phyloP scores from a whole-genome alignment of 805 yeast genomes.

The Starmerella stigmatis region DNA sequence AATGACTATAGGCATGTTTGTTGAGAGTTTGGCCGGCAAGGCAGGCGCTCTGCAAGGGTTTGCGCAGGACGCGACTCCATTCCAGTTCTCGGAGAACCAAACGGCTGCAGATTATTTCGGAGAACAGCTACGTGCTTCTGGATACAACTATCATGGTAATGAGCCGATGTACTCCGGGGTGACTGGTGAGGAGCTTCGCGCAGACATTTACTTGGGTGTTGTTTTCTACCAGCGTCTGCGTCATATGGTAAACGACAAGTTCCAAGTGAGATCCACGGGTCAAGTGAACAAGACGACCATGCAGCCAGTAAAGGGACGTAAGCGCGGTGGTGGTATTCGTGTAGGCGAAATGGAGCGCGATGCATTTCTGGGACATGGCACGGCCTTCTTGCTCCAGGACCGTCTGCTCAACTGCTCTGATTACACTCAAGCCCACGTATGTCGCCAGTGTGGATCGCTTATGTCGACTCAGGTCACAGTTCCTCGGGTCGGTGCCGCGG shows the following conservation, averaged over 20 bases:
- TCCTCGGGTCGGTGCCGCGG: slow-evolving; percentile 75
- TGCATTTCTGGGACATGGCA: slow-evolving; percentile 96
- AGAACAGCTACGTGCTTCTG: slow-evolving; percentile 75
- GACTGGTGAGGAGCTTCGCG: slow-evolving; percentile 94
- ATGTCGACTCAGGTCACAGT: slow-evolving; percentile 83
- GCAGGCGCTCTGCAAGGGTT: slow-evolving; percentile 97
- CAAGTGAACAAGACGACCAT: slow-evolving; percentile 93
- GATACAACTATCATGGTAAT: slow-evolving; percentile 95
- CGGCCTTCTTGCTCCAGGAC: slow-evolving; percentile 88
- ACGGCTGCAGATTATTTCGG: slow-evolving; percentile 98
- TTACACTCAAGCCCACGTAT: slow-evolving; percentile 80
- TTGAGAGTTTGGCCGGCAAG: slow-evolving; percentile 96
- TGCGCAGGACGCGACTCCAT: slow-evolving; percentile 95
- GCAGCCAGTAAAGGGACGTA: slow-evolving; percentile 99
- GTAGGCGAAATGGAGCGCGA: slow-evolving; percentile 99
- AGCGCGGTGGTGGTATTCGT: slow-evolving; percentile 98
- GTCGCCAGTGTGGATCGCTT: slow-evolving; percentile 88
- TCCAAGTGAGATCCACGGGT: slow-evolving; percentile 98
- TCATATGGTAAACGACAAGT: slow-evolving; percentile 99
- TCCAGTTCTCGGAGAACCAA: slow-evolving; percentile 82
- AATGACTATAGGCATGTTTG: slow-evolving; percentile 99
- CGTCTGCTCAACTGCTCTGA: slow-evolving; percentile 91
- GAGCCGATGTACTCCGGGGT: slow-evolving; percentile 99
- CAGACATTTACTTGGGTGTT: slow-evolving; percentile 91
- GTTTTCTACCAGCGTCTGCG: slow-evolving; percentile 96